phyloP scores from a whole-genome alignment of 352 stramenopile species.

The Phytophthora podocarpi region DNA sequence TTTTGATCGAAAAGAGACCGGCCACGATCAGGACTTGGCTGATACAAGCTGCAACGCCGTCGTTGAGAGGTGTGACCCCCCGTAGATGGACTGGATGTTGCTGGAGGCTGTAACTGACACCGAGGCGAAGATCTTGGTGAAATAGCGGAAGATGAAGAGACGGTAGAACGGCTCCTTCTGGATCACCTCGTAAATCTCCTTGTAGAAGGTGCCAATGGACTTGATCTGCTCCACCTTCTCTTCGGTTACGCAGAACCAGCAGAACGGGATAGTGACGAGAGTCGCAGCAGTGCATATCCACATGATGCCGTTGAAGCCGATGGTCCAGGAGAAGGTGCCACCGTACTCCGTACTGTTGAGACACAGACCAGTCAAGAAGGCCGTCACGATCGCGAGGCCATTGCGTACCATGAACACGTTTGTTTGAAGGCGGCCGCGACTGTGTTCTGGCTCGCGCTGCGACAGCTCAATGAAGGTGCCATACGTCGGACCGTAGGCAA shows the following conservation, averaged over 20 bases:
- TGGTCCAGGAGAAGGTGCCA: conserved; percentile 47
- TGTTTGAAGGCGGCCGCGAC: conserved; percentile 35
- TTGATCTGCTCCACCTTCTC: conserved; percentile 27
- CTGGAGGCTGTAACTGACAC: conserved; percentile 32
- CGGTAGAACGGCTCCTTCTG: conserved; percentile 40
- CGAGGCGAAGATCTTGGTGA: conserved; percentile 36
- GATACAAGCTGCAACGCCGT: conserved; percentile 31
- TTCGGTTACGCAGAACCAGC: conserved; percentile 50
- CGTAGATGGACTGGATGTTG: conserved; percentile 38
- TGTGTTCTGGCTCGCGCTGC: conserved; percentile 18
- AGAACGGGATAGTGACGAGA: conserved; percentile 35
- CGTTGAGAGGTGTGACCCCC: conserved; percentile 30
- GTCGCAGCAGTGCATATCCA: conserved; percentile 28
- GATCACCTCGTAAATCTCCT: conserved; percentile 41
- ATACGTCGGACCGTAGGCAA: conserved; percentile 12
- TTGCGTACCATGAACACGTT: conserved; percentile 40
- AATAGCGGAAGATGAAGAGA: conserved; percentile 40
- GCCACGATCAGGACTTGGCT: conserved; percentile 27
- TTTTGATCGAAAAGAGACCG: conserved; percentile 39
- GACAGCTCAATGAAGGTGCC: conserved; percentile 26
- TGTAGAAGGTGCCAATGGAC: conserved; percentile 26
- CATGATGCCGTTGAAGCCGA: conserved; percentile 55
- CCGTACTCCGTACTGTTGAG: conserved; percentile 53
- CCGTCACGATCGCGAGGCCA: conserved; percentile 28
- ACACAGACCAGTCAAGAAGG: conserved; percentile 46